Base-by-base conservation (phyloP, 495 filamentous ascomycete species). In the Penicillium verhagenii region DNA sequence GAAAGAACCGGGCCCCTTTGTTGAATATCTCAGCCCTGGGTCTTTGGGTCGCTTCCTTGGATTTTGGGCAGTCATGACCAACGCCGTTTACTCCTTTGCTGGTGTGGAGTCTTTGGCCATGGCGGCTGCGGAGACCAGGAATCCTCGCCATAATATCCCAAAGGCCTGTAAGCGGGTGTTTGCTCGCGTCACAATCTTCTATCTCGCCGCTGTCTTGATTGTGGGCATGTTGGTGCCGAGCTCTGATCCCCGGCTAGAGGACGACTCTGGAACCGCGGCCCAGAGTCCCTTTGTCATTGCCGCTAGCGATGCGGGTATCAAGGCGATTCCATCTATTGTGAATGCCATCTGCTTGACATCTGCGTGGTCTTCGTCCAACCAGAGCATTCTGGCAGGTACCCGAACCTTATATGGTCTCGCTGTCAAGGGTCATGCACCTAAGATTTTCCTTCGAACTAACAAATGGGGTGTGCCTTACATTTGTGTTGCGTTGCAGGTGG, bases 391-490 rank as follows among this genome's bases (percentile, higher is more conserved):
- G 11, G 69, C 76, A 0, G 78, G 78, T 9, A 76, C 77, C 0
- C 64, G 79, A 46, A 69, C 76, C 5, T 58, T 82, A 1, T 80
- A 78, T 37, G 64, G 76, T 49, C 68, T 78, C 19, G 75, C 75
- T 4, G 47, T 74, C 37, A 71, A 77, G 20, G 69, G 72, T 13
- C 74, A 77, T 50, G 77, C 77, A 1, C 74, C 77, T 9, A 67
- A 61, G 33, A 55, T 78, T 38, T 78, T 86, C 60, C 68, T 86
- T 10, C 64, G 72, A 1, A 87, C 82, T 2, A 85, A 77, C 37
- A 78, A 73, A 20, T 80, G 81, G 69, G 86, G 86, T 40, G 80
- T 84, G 5, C 83, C 84, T 2, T 85, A 82, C 50, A 73, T 76
- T 57, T 84, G 81, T 55, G 80, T 84, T 2, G 39, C 73, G 7